phyloP scores from a whole-genome alignment of 768 basidiomycete genomes.

The Ephemerocybe angulata region DNA sequence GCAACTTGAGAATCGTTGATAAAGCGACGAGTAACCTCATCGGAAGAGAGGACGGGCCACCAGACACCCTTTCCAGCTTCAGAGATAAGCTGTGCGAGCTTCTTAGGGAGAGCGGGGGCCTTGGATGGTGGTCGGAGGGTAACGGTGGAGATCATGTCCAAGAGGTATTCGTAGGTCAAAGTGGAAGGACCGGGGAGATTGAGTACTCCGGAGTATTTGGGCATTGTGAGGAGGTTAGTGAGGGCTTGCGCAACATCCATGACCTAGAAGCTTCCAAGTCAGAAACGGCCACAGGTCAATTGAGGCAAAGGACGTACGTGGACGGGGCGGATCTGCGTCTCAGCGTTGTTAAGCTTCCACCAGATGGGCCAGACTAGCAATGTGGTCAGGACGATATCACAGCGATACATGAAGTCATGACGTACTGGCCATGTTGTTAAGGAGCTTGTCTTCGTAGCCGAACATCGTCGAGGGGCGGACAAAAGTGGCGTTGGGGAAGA shows the following conservation, averaged over 20 bases:
- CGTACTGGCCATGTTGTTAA: constrained; percentile 90
- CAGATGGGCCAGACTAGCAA: constrained; percentile 80
- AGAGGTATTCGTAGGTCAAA: constrained; percentile 75
- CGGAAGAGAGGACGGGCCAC: constrained; percentile 92
- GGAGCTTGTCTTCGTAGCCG: constrained; percentile 92
- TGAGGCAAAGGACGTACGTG: constrained; percentile 57
- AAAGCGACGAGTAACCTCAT: constrained; percentile 86
- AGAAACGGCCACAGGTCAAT: constrained; percentile 14
- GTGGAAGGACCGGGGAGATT: constrained; percentile 87
- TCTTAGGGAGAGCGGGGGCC: constrained; percentile 75
- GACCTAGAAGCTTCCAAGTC: constrained; percentile 47
- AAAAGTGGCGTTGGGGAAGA: constrained; percentile 84
- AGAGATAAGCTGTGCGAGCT: constrained; percentile 60
- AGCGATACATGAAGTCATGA: constrained; percentile 8
- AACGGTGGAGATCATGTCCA: constrained; percentile 74
- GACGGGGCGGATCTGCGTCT: constrained; percentile 86
- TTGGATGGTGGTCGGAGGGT: constrained; percentile 72
- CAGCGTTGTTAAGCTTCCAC: constrained; percentile 89
- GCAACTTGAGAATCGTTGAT: constrained; percentile 73
- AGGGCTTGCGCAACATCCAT: constrained; percentile 93
- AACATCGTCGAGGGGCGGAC: constrained; percentile 82
- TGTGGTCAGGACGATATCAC: constrained; percentile 8
- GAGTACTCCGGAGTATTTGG: constrained; percentile 63
- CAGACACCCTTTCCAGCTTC: constrained; percentile 64
- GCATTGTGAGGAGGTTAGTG: constrained; percentile 64